A percentile compares a stretch with the other conserved stretches of the same genome.
Evolutionary conservation across 2,329 filamentous ascomycete genomes (phyloP).

Genomic region (Hypoxylon rubiginosum): DNA sequence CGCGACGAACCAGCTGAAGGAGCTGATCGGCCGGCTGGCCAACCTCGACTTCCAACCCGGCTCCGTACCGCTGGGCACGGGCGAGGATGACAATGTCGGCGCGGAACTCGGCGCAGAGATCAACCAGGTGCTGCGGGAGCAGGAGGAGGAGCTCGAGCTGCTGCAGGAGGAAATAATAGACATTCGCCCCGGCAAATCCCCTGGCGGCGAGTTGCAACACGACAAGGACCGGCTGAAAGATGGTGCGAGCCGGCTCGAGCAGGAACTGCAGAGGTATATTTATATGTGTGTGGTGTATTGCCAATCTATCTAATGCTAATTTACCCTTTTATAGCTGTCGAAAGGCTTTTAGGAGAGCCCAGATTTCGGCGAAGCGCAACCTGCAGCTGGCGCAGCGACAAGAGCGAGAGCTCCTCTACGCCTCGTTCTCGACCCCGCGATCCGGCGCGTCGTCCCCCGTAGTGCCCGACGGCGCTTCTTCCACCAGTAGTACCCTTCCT

Average conservation of each 20-base stretch:
- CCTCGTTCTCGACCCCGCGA: slow-evolving; percentile 67
- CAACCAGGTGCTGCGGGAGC: slow-evolving; percentile 79
- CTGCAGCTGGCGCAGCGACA: slow-evolving; percentile 79
- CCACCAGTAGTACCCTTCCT: slow-evolving; percentile 36
- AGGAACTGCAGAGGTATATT: slow-evolving; percentile 77
- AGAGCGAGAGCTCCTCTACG: slow-evolving; percentile 82
- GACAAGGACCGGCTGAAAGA: slow-evolving; percentile 76
- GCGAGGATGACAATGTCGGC: slow-evolving; percentile 67
- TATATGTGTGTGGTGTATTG: neutral
- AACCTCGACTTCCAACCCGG: slow-evolving; percentile 71
- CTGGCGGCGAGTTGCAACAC: slow-evolving; percentile 68
- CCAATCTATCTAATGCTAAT: slow-evolving; percentile 19
- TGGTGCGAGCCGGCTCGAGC: slow-evolving; percentile 73
- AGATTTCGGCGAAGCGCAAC: slow-evolving; percentile 81
- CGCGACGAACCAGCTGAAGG: slow-evolving; percentile 69
- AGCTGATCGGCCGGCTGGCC: slow-evolving; percentile 71
- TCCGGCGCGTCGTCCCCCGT: slow-evolving; percentile 55
- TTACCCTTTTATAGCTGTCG: slow-evolving; percentile 62
- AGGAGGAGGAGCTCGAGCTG: slow-evolving; percentile 87
- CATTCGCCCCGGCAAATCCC: slow-evolving; percentile 63
- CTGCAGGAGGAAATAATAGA: slow-evolving; percentile 83
- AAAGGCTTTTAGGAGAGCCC: slow-evolving; percentile 82
- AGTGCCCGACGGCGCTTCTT: slow-evolving; percentile 22
- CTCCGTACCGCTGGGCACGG: slow-evolving; percentile 64
- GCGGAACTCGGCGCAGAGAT: slow-evolving; percentile 86